Conservation (phyloP, 768 basidiomycete genomes). For the Phlebiopsis flavidoalba region DNA sequence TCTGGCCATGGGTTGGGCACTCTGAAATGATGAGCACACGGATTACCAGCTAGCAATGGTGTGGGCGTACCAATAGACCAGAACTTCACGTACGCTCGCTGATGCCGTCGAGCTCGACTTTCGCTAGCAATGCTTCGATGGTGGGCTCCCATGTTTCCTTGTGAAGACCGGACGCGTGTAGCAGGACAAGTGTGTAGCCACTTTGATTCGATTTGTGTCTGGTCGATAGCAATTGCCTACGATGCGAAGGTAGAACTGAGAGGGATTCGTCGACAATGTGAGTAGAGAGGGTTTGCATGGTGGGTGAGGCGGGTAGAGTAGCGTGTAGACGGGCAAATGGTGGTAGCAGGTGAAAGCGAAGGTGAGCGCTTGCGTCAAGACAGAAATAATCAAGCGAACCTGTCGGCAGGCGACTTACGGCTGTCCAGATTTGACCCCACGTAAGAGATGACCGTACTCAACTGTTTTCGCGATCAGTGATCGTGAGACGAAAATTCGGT, state of each 20-base stretch:
- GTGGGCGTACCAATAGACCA: slow-evolving; percentile 17
- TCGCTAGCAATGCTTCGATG: slow-evolving; percentile 35
- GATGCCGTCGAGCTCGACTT: not conserved
- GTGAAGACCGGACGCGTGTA: slow-evolving; percentile 51
- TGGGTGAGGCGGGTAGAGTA: not conserved
- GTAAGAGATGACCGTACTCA: too few relatives aligned
- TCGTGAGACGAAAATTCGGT: too few relatives aligned
- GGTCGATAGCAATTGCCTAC: slow-evolving; percentile 46
- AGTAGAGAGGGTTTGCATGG: not conserved
- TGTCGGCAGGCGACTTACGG: too few relatives aligned
- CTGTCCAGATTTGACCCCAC: too few relatives aligned
- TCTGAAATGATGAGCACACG: slow-evolving; percentile 27
- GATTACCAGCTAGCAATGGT: not conserved
- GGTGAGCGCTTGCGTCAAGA: too few relatives aligned
- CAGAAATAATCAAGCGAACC: too few relatives aligned
- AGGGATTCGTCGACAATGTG: slow-evolving; percentile 50
- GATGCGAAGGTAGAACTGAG: slow-evolving; percentile 37
- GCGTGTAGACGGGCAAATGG: too few relatives aligned
- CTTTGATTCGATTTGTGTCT: slow-evolving; percentile 7
- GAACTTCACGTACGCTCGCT: not conserved
- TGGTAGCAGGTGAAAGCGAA: too few relatives aligned
- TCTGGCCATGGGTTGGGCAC: slow-evolving; percentile 53
- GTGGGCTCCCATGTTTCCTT: slow-evolving; percentile 57
- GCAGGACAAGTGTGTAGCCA: slow-evolving; percentile 42
- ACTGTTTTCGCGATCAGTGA: too few relatives aligned